Evolutionary conservation across 1,139 yeast species (phyloP).

Genomic region (Scheffersomyces insectosa): DNA sequence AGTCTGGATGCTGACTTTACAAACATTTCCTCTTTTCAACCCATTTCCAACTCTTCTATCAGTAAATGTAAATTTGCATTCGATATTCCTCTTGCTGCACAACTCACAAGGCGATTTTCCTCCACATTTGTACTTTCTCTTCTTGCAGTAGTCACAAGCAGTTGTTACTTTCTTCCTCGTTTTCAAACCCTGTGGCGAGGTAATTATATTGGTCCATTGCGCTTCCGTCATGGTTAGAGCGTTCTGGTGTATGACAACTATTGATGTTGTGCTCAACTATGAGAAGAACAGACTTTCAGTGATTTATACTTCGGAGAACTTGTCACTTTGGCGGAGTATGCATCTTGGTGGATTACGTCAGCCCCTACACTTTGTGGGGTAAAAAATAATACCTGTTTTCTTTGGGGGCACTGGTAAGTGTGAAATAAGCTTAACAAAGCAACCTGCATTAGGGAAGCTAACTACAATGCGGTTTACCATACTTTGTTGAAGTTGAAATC

Average conservation of each 20-base stretch:
- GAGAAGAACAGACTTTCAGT: not conserved
- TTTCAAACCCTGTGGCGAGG: not conserved
- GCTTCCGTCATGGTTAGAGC: not conserved
- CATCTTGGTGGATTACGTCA: not conserved
- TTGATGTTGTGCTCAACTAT: not conserved
- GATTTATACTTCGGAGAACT: not conserved
- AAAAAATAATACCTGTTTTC: not conserved
- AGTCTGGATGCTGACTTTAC: not conserved
- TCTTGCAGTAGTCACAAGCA: slow-evolving; percentile 44
- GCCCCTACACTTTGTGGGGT: not conserved
- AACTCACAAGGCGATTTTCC: not conserved
- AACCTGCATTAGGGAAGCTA: not conserved
- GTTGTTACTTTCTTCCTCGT: slow-evolving; percentile 34
- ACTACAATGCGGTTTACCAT: not conserved
- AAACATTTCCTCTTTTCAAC: not conserved
- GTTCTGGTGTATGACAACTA: not conserved
- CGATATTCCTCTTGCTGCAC: slow-evolving; percentile 1
- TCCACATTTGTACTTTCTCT: slow-evolving; percentile 32
- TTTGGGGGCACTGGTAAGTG: not conserved
- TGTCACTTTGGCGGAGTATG: not conserved
- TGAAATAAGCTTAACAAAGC: not conserved
- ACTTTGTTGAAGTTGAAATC: not conserved
- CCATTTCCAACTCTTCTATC: slow-evolving; percentile 1
- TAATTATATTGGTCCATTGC: not conserved
- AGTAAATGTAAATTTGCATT: not conserved